phyloP scores from a whole-genome alignment of 371 early-diverging fungal genomes.

The Chytridium lagenaria region DNA sequence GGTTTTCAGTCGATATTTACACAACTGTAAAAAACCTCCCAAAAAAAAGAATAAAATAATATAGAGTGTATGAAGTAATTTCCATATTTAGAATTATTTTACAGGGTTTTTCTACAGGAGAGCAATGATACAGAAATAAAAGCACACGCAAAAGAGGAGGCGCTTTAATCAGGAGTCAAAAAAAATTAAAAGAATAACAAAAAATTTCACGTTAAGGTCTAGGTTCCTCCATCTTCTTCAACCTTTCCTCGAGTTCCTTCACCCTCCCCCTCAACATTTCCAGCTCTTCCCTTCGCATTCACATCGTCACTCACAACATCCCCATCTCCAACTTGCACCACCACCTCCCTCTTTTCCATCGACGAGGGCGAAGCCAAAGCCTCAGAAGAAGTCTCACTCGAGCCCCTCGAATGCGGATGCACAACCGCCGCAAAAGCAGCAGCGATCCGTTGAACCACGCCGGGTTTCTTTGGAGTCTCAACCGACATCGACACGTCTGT shows the following conservation, averaged over 20 bases:
- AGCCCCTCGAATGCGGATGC: not conserved
- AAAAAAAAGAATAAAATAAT: too few species aligned
- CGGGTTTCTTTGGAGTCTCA: not conserved
- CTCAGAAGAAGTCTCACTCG: not conserved
- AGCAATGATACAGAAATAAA: too few species aligned
- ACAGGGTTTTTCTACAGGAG: too few species aligned
- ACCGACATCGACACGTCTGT: not conserved
- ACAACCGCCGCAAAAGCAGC: not conserved
- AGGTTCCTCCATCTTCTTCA: slow-evolving; percentile 5
- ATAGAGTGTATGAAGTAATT: too few species aligned
- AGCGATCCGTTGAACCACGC: slow-evolving; percentile 1
- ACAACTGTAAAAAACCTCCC: too few species aligned
- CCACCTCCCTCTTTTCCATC: too few species aligned
- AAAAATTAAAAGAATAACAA: too few species aligned
- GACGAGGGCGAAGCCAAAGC: not conserved
- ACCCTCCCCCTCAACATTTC: slow-evolving; percentile 16
- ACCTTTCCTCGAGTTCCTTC: slow-evolving; percentile 21
- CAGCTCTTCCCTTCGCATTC: slow-evolving; percentile 15
- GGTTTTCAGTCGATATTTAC: too few species aligned
- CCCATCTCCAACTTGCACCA: not conserved
- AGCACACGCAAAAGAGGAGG: too few species aligned
- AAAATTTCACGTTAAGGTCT: too few species aligned
- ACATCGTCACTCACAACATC: not conserved
- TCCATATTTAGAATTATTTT: too few species aligned
- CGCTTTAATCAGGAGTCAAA: too few species aligned